Evolutionary conservation across 306 rosid genomes (phyloP).

Genomic region (Boehmeria nivea): DNA sequence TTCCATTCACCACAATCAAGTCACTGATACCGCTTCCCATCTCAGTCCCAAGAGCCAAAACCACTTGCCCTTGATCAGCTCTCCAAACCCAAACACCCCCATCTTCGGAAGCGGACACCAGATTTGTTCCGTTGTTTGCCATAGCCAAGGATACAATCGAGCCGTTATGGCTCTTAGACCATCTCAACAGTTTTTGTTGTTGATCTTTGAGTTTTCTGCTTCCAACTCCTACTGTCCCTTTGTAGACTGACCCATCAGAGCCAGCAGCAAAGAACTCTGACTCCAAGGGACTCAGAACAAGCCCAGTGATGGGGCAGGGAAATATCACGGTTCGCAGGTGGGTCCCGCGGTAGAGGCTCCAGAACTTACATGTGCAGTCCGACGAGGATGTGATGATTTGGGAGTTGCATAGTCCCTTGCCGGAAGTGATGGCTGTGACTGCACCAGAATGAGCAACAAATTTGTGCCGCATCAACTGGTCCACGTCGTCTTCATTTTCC

Average conservation of each 20-base stretch:
- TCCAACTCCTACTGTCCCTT: conserved; percentile 17
- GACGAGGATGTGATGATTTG: conserved; percentile 48
- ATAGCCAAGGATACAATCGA: conserved; percentile 37
- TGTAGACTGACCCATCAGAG: conserved; percentile 57
- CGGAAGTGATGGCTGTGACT: conserved; percentile 37
- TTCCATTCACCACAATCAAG: conserved; percentile 36
- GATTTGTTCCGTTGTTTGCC: conserved; percentile 40
- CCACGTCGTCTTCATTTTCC: not conserved
- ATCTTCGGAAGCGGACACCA: conserved; percentile 67
- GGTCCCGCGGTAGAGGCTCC: conserved; percentile 37
- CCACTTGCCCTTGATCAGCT: conserved; percentile 33
- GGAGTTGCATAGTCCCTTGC: conserved; percentile 25
- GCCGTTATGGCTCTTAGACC: conserved; percentile 34
- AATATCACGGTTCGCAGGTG: conserved; percentile 27
- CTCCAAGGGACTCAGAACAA: conserved; percentile 35
- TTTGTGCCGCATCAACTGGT: conserved; percentile 24
- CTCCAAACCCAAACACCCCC: conserved; percentile 64
- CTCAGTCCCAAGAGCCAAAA: conserved; percentile 27
- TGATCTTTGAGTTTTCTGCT: conserved; percentile 1
- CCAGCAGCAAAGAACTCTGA: conserved; percentile 54
- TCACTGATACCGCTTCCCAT: conserved; percentile 39
- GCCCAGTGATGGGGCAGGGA: conserved; percentile 26
- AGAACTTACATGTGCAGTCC: conserved; percentile 59
- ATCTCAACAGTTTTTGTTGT: conserved; percentile 17
- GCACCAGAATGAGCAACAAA: conserved; percentile 54